Conservation (phyloP, 176 grass and related monocot genomes). For the Bothriochloa decipiens region DNA sequence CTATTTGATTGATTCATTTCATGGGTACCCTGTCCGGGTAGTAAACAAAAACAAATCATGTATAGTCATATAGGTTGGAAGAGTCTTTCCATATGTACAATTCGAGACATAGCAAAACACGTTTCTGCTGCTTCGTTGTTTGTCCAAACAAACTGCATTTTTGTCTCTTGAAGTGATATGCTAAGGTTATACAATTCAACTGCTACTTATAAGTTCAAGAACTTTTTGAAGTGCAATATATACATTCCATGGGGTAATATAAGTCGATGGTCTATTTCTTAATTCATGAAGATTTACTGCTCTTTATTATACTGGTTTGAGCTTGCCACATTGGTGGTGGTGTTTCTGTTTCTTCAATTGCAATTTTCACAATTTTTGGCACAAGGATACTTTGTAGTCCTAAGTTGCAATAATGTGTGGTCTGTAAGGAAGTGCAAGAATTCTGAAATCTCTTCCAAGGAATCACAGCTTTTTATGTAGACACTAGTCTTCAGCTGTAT, state of each 20-base stretch:
- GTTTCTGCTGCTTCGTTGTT: conserved; percentile 23
- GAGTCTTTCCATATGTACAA: conserved; percentile 32
- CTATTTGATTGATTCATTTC: conserved; percentile 53
- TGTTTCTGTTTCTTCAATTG: neutral
- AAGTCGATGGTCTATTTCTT: neutral
- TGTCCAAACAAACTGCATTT: conserved; percentile 10
- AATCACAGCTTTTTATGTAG: too few relatives aligned
- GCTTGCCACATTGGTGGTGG: neutral
- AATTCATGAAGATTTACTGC: neutral
- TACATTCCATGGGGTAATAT: neutral
- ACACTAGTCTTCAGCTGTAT: too few relatives aligned
- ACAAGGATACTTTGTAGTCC: neutral
- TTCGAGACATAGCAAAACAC: conserved; percentile 43
- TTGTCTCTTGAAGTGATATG: neutral
- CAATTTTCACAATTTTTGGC: neutral
- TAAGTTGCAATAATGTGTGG: neutral
- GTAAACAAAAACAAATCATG: conserved; percentile 46
- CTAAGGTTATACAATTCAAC: neutral
- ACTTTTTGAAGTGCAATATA: neutral
- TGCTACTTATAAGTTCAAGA: neutral
- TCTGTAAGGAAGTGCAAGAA: neutral
- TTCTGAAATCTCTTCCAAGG: too few relatives aligned
- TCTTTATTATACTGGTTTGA: neutral
- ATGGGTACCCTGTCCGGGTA: conserved; percentile 35
- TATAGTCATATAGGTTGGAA: conserved; percentile 49